Evolutionary conservation across 2,329 filamentous ascomycete genomes (phyloP).

Genomic region (Fusarium chlamydosporum): DNA sequence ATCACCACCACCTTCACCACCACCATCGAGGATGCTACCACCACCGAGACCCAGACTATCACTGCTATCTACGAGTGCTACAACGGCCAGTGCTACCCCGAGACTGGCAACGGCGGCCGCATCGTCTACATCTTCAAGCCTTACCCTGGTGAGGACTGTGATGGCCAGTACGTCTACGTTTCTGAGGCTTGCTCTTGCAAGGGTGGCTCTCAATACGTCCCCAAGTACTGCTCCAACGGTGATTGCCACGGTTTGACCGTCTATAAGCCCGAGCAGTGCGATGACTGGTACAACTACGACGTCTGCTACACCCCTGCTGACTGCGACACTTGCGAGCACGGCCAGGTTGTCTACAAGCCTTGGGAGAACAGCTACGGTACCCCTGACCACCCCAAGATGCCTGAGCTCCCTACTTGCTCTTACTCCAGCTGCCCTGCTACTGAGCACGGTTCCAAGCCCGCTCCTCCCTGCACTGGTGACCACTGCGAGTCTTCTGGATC

Average conservation of each 20-base stretch:
- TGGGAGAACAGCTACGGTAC: conserved; percentile 36
- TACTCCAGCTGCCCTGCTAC: conserved; percentile 17
- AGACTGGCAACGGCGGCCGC: conserved; percentile 9
- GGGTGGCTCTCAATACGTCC: conserved; percentile 41
- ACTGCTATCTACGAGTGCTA: conserved; percentile 43
- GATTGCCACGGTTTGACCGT: conserved; percentile 42
- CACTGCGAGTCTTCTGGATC: neutral
- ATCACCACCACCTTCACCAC: conserved; percentile 42
- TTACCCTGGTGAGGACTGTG: conserved; percentile 40
- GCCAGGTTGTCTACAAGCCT: conserved; percentile 46
- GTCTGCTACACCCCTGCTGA: conserved; percentile 35
- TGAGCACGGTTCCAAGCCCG: conserved; percentile 1
- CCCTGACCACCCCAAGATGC: conserved; percentile 19
- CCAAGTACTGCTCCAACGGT: conserved; percentile 36
- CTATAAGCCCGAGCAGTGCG: conserved; percentile 47
- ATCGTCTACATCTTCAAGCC: conserved; percentile 42
- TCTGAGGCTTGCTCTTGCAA: conserved; percentile 40
- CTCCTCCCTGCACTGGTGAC: neutral
- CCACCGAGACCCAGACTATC: conserved; percentile 36
- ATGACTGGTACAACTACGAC: conserved; percentile 29
- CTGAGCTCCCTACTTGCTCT: conserved; percentile 19
- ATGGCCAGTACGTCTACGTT: conserved; percentile 42
- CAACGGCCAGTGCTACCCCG: conserved; percentile 37
- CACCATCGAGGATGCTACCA: conserved; percentile 25
- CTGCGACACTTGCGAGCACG: conserved; percentile 34